These are phyloP conservation scores for Centrapalus pauciflorus DNA, from an alignment of 129 eudicot genomes.

Conservation along the genomic window DNA sequence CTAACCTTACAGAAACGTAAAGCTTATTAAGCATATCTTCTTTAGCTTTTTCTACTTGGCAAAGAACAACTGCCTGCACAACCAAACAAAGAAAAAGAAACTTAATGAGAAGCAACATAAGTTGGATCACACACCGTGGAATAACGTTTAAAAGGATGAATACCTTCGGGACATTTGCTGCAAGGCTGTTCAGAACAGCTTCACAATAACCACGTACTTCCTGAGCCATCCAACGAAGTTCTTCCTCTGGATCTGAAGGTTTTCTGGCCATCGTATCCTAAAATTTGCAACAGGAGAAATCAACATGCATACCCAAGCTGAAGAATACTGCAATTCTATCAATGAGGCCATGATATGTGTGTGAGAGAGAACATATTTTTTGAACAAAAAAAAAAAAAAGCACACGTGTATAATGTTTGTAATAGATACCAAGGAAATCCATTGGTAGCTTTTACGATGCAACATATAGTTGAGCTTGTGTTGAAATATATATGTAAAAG, in stretches of 20 bases:
- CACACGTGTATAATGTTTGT: background rate
- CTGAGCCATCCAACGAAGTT: slow-evolving; percentile 99
- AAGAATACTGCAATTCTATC: background rate
- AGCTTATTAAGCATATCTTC: slow-evolving; percentile 98
- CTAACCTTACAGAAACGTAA: slow-evolving; percentile 92
- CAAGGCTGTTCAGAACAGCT: slow-evolving; percentile 98
- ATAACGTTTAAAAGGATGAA: background rate
- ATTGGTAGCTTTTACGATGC: background rate
- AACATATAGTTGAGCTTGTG: background rate
- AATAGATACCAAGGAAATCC: background rate
- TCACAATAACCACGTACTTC: slow-evolving; percentile 99
- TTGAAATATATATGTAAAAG: background rate
- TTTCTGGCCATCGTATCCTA: slow-evolving; percentile 92
- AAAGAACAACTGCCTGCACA: slow-evolving; percentile 90
- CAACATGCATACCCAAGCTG: background rate
- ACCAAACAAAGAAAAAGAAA: background rate
- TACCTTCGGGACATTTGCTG: slow-evolving; percentile 98
- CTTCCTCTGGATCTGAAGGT: slow-evolving; percentile 98
- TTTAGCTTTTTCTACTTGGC: slow-evolving; percentile 99
- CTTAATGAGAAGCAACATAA: background rate
- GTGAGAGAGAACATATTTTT: too few relatives aligned
- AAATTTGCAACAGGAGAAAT: background rate
- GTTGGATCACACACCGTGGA: background rate
- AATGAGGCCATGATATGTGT: background rate
- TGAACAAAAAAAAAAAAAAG: background rate